Evolutionary conservation across 495 filamentous ascomycete genomes (phyloP), one percentile per base, ranked within the genome.

Genomic region (Aspergillus diversus): DNA sequence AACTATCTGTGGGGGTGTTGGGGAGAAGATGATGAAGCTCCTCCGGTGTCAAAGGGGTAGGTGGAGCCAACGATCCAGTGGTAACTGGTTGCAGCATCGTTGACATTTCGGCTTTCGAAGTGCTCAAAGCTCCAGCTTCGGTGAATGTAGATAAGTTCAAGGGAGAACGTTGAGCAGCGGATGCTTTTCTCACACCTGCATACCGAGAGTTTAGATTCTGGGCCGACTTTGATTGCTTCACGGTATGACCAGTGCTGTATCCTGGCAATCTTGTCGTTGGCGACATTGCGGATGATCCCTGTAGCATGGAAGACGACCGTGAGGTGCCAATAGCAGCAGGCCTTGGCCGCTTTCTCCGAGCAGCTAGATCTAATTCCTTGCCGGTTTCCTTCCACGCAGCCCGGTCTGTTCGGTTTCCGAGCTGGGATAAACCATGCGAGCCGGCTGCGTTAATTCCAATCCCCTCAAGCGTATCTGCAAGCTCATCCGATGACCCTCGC

Each of bases 141-240:
- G 80, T 71, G 64, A 84, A 80, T 1, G 77, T 80, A 33, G 79
- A 75, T 56, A 80, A 76, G 55, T 81, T 81, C n/a, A 84, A 71
- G 31, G 84, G 84, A 21, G 84, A 86, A 27, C 81, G 76, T 60
- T 84, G 84, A 37, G 77, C 73, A 32, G 75, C 73, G 33, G 78
- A 79, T 1, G 75, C 71, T 71, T 86, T 86, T 34, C 81, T 66
- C 32, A 86, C 78, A 60, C 82, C 82, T 0, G 83, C 83, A 58
- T 80, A 83, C 21, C 78, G 73, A 34, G 80, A 72, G 66, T 80
- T 80, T 27, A 84, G 72, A 51, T 70, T 76, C 54, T 83, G 80
- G 4, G 81, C 76, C 15, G 83, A 86, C 66, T 83, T 84, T 39
- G 83, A 80, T n/a, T 84, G 83, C 56, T 81, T 78, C 64, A 85